These are phyloP conservation scores for Colletotrichum sp. DNA, from an alignment of 2,329 filamentous ascomycete species.

Conservation along the genomic window DNA sequence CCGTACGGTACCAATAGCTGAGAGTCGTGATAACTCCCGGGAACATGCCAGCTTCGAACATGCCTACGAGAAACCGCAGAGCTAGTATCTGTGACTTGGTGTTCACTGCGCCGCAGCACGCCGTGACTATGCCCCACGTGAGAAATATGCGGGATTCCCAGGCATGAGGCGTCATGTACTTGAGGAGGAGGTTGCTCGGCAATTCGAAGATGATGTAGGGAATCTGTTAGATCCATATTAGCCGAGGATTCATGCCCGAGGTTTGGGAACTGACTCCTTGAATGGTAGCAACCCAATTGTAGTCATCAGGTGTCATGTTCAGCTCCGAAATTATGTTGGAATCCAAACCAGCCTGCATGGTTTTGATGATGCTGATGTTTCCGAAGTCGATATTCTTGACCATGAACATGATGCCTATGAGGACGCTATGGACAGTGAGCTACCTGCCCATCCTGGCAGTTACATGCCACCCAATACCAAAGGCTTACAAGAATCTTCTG, in stretches of 20 bases:
- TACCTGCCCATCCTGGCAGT: not conserved
- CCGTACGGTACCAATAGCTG: not conserved
- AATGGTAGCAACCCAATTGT: not conserved
- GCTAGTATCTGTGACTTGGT: conserved; percentile 40
- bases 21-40: not conserved
- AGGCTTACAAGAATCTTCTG: conserved; percentile 30
- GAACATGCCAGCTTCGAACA: not conserved
- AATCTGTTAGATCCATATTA: conserved; percentile 28
- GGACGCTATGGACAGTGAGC: conserved; percentile 5
- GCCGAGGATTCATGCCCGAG: not conserved
- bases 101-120: conserved; percentile 40
- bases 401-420: conserved; percentile 45
- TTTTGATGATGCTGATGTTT: conserved; percentile 27
- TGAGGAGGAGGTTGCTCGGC: conserved; percentile 41
- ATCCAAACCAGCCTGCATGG: not conserved
- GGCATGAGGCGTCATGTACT: conserved; percentile 33
- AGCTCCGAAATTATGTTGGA: not conserved
- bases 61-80: conserved; percentile 43
- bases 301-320: not conserved
- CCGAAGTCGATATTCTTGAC: conserved; percentile 32
- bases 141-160: conserved; percentile 41
- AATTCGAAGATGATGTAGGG: conserved; percentile 43
- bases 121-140: conserved; percentile 39
- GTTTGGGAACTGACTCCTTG: not conserved
- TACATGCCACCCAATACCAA: not conserved